These are phyloP conservation scores for Berkeleyomyces rouxiae DNA, from an alignment of 2,329 filamentous ascomycete genomes.

Conservation along the genomic window DNA sequence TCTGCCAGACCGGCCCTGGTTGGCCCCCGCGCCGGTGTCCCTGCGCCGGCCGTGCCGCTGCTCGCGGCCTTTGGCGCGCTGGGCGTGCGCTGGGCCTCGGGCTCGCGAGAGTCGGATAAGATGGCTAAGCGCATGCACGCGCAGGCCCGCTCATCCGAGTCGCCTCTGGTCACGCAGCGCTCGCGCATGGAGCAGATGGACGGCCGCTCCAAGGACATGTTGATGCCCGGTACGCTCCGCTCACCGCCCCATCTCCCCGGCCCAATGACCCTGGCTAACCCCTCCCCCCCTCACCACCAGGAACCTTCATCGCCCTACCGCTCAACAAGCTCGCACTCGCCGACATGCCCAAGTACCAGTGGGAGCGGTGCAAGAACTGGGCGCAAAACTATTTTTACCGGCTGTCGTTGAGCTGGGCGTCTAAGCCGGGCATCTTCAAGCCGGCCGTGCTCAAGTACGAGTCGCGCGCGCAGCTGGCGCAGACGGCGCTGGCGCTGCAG, in stretches of 20 bases:
- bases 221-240: conserved; percentile 6
- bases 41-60: neutral
- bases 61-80: neutral
- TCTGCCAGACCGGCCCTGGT: neutral
- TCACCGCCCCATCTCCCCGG: neutral
- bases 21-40: neutral
- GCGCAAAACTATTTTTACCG: conserved; percentile 21
- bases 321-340: conserved; percentile 17
- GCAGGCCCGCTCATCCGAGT: conserved; percentile 6
- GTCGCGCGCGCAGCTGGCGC: conserved; percentile 26
- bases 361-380: conserved; percentile 23
- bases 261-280: neutral
- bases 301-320: conserved; percentile 32
- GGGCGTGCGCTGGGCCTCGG: neutral
- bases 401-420: conserved; percentile 26
- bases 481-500: conserved; percentile 43
- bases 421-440: conserved; percentile 28
- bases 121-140: conserved; percentile 5
- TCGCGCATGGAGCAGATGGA: neutral
- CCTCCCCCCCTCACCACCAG: conserved; percentile 18
- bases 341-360: conserved; percentile 24
- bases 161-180: conserved; percentile 3
- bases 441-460: conserved; percentile 28
- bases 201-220: conserved; percentile 10
- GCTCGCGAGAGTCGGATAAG: neutral